Conservation (phyloP, 768 basidiomycete genomes). For the Rhodotorula diobovata region DNA sequence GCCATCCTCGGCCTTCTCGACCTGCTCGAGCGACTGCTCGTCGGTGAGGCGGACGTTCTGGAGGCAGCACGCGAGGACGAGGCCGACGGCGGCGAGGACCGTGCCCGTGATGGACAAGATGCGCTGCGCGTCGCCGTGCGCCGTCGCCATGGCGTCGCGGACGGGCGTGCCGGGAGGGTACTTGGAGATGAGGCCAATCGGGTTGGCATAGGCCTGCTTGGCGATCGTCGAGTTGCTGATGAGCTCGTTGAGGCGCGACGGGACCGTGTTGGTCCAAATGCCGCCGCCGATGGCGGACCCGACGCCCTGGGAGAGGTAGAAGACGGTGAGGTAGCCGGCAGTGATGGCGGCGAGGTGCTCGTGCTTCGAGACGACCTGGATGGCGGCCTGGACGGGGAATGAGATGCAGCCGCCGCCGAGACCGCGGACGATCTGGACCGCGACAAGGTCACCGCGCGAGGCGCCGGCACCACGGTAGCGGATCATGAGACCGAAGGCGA, state of each 20-base stretch:
- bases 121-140: slow-evolving; percentile 46
- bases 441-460: slow-evolving; percentile 40
- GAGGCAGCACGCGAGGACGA: slow-evolving; percentile 6
- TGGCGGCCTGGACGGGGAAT: slow-evolving; percentile 44
- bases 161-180: slow-evolving; percentile 41
- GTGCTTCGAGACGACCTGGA: slow-evolving; percentile 38
- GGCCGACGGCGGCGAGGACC: slow-evolving; percentile 19
- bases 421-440: slow-evolving; percentile 45
- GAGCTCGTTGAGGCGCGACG: slow-evolving; percentile 40
- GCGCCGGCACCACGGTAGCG: slow-evolving; percentile 43
- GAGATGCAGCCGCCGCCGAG: slow-evolving; percentile 41
- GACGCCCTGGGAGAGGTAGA: slow-evolving; percentile 37
- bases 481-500: slow-evolving; percentile 46
- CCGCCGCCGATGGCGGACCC: slow-evolving; percentile 45
- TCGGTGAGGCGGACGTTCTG: slow-evolving; percentile 25
- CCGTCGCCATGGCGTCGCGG: slow-evolving; percentile 43
- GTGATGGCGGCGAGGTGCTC: slow-evolving; percentile 41
- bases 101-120: slow-evolving; percentile 28
- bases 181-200: slow-evolving; percentile 40
- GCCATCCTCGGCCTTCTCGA: slow-evolving; percentile 11
- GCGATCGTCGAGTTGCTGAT: slow-evolving; percentile 43
- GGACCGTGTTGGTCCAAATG: slow-evolving; percentile 46
- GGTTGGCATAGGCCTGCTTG: slow-evolving; percentile 43
- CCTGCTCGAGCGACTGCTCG: slow-evolving; percentile 19
- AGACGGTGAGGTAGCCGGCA: slow-evolving; percentile 43